Evolutionary conservation across 2,329 filamentous ascomycete genomes (phyloP), one percentile per base, ranked within the genome.

Genomic region (Trichoderma simmonsii): DNA sequence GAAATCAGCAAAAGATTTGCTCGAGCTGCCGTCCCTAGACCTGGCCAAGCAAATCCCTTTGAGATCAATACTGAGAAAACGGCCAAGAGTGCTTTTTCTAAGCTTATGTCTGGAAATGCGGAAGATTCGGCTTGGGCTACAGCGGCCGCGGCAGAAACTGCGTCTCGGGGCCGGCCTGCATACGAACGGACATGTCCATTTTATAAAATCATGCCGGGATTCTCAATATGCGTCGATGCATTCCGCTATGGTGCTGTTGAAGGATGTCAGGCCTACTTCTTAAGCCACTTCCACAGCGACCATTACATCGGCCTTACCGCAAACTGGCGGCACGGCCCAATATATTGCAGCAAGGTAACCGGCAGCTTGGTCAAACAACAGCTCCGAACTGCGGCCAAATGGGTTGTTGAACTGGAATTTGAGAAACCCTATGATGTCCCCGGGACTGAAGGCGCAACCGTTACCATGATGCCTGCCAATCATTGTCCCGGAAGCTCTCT

Each of bases 211-310:
- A 91, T 99, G 83, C 95, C 95, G 0, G 94, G 94, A 0, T 92
- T 98, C 77, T 93, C 88, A 74, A 97, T 98, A 68, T 97, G 94
- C 72, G 96, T 99, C 0, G 96, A 99, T 81, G 96, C 96, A 0
- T 97, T 99, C 78, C 90, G 95, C 24, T 99, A 98, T 78, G 96
- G 96, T 2, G 94, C 95, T 4, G 93, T 99, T 0, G 88, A 97
- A 78, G 95, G 94, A 0, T 97, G 95, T 80, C 92, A 93, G 69
- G 96, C 95, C 1, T 99, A 99, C 79, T 99, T 99, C 76, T 87
- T 99, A 12, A 98, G 95, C 77, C 96, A 99, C 79, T 99, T 98
- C 76, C 96, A 99, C 81, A 98, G 94, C 77, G 96, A 99, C 79
- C 96, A 99, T 79, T 99, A 99, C 77, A 90, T 98, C 39, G 96